A percentile compares a stretch with the other conserved stretches of the same genome.
Evolutionary conservation across 225 moss, liverwort and hornwort genomes (phyloP).

Genomic region (Asterella californica): DNA sequence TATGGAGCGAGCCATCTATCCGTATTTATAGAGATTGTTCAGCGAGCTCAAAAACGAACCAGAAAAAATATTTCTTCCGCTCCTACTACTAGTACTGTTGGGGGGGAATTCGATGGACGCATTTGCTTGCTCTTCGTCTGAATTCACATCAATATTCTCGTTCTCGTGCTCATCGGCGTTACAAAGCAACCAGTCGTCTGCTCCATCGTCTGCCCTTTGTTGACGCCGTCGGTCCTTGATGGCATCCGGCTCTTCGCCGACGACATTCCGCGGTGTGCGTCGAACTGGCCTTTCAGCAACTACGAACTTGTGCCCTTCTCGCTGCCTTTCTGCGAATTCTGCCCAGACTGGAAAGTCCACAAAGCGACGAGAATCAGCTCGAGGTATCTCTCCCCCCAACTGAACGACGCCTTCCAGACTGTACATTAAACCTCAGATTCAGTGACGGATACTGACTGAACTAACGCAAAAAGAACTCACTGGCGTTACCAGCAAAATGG

Average conservation of each 20-base stretch:
- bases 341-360: conserved; percentile 75
- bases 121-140: not conserved
- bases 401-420: not conserved
- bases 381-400: not conserved
- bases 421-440: not conserved
- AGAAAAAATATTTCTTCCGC: not conserved
- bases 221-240: conserved; percentile 68
- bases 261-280: conserved; percentile 60
- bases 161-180: conserved; percentile 37
- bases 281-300: conserved; percentile 83
- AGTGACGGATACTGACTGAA: not conserved
- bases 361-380: not conserved
- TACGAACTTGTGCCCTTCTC: conserved; percentile 92
- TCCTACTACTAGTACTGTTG: not conserved
- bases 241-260: conserved; percentile 57
- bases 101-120: conserved; percentile 26
- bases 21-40: conserved; percentile 9
- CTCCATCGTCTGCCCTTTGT: conserved; percentile 49
- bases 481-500: conserved; percentile 68
- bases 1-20: no score
- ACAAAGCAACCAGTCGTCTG: conserved; percentile 71
- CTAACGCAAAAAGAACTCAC: no score
- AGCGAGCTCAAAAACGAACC: not conserved
- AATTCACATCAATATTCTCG: not conserved
- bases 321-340: conserved; percentile 74